A percentile compares a stretch with the other conserved stretches of the same genome.
phyloP scores from a whole-genome alignment of 148 eudicot genomes.

The Vaccinium darrowii region DNA sequence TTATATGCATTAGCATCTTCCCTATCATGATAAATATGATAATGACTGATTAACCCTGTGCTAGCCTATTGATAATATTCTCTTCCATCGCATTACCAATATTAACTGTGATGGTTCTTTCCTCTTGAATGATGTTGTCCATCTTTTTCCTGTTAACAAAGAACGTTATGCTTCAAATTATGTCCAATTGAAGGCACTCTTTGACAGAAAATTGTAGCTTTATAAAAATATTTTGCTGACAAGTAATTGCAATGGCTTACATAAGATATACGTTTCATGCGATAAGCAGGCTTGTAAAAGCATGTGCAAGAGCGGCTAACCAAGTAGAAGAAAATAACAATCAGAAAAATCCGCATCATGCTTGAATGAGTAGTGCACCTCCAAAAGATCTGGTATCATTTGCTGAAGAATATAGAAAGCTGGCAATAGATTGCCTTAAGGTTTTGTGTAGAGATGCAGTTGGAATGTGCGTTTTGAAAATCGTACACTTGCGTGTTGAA shows the following conservation, averaged over 20 bases:
- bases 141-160: background rate
- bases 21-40: background rate
- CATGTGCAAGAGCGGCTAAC: slow-evolving; percentile 54
- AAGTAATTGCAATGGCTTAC: slow-evolving; percentile 9
- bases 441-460: slow-evolving; percentile 95
- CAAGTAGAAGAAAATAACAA: slow-evolving; percentile 52
- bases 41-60: background rate
- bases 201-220: background rate
- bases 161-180: background rate
- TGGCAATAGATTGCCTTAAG: slow-evolving; percentile 95
- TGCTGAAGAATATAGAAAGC: slow-evolving; percentile 90
- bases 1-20: background rate
- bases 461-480: slow-evolving; percentile 7
- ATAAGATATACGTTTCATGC: background rate
- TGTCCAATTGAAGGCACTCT: background rate
- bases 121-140: background rate
- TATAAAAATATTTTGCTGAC: background rate
- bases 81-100: background rate
- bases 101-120: background rate
- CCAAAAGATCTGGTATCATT: slow-evolving; percentile 78
- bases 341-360: slow-evolving; percentile 46
- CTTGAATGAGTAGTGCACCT: slow-evolving; percentile 47
- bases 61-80: background rate
- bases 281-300: slow-evolving; percentile 65
- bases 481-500: no score